These are phyloP conservation scores for Plantago coronopus DNA, from an alignment of 305 asterid species.

Conservation along the genomic window DNA sequence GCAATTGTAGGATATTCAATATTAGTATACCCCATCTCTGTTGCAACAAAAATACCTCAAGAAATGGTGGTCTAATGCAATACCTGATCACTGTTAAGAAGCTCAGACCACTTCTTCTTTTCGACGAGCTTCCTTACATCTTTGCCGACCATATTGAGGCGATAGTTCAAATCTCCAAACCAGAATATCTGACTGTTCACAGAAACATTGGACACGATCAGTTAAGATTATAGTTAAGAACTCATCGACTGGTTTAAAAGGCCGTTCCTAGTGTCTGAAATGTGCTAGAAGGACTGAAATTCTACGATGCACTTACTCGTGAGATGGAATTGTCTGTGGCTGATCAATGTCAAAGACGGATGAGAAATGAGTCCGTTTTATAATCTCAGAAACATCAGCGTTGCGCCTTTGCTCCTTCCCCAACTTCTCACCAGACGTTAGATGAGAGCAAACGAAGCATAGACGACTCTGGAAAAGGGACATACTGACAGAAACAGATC, in stretches of 20 bases:
- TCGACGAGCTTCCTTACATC: constrained; percentile 64
- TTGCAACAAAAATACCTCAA: neutral
- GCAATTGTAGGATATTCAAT: constrained; percentile 23
- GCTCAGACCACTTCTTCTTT: constrained; percentile 57
- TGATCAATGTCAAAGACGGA: constrained; percentile 57
- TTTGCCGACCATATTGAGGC: constrained; percentile 56
- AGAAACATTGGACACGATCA: constrained; percentile 21
- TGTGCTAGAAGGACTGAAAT: neutral
- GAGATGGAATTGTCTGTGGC: constrained; percentile 81
- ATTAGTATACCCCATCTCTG: constrained; percentile 1
- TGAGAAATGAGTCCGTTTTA: constrained; percentile 73
- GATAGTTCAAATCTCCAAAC: constrained; percentile 87
- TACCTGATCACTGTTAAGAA: constrained; percentile 71
- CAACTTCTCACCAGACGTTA: constrained; percentile 79
- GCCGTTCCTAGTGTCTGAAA: too few relatives aligned
- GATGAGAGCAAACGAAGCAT: constrained; percentile 91
- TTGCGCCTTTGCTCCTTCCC: constrained; percentile 78
- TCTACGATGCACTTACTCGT: constrained; percentile 54
- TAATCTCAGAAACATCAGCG: constrained; percentile 69
- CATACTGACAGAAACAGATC: constrained; percentile 93
- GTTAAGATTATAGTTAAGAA: neutral
- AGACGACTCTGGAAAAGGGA: constrained; percentile 73
- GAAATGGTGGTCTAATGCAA: neutral
- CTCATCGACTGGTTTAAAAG: neutral
- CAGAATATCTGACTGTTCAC: constrained; percentile 78